These are phyloP conservation scores for Cynanchum wilfordii DNA, from an alignment of 257 asterid species.

Conservation along the genomic window DNA sequence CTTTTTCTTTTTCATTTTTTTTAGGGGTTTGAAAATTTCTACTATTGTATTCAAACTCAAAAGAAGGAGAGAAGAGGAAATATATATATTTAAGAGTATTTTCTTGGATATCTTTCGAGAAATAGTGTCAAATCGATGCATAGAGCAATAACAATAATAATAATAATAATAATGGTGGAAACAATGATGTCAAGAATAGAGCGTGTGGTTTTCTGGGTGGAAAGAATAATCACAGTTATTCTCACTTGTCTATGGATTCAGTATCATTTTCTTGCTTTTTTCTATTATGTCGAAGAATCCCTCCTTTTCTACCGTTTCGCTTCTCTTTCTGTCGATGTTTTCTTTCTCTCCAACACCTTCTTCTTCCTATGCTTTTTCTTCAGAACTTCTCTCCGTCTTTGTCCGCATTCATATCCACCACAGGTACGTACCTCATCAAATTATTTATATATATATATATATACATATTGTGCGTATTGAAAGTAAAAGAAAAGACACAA, in stretches of 20 bases:
- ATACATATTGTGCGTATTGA: no score
- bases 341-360: not conserved
- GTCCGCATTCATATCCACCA: not conserved
- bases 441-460: no score
- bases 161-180: no score
- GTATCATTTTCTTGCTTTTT: not conserved
- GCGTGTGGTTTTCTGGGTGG: not conserved
- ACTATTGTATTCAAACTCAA: no score
- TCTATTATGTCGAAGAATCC: not conserved
- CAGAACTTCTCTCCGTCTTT: not conserved
- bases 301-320: not conserved
- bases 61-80: no score
- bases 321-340: not conserved
- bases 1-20: no score
- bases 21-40: no score
- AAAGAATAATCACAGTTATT: conserved; percentile 1
- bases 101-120: no score
- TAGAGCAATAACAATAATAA: no score
- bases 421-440: not conserved
- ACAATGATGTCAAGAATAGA: not conserved
- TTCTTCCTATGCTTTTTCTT: not conserved
- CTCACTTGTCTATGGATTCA: not conserved
- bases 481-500: no score
- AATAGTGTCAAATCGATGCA: no score
- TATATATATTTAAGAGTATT: no score